Conservation (phyloP, 257 asterid species). For the Solanum habrochaites region DNA sequence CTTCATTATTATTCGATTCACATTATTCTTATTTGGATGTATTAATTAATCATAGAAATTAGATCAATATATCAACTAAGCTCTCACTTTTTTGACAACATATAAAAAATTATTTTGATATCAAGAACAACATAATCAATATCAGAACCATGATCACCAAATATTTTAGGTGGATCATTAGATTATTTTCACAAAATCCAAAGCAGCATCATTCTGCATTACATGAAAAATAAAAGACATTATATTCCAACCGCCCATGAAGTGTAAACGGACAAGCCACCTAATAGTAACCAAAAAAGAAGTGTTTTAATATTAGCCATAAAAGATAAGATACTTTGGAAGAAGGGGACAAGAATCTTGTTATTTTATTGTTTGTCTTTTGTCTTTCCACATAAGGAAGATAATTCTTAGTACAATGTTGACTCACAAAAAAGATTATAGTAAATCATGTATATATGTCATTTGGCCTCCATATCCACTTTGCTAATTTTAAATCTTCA, state of each 20-base stretch:
- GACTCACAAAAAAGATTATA: not conserved
- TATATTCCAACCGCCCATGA: not conserved
- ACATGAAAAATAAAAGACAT: not conserved
- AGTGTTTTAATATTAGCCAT: not conserved
- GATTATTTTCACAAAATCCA: not conserved
- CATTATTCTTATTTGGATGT: not conserved
- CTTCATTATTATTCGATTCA: not conserved
- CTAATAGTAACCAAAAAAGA: not conserved
- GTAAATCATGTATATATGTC: not conserved
- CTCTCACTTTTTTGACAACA: not conserved
- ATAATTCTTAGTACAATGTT: not conserved
- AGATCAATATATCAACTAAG: not conserved
- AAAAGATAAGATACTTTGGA: not conserved
- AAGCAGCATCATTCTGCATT: not conserved
- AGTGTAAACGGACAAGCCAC: not conserved
- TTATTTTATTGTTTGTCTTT: not conserved
- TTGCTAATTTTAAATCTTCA: not conserved
- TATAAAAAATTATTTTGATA: not conserved
- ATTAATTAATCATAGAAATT: not conserved
- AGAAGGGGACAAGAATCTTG: not conserved
- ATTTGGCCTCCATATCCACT: conserved; percentile 11
- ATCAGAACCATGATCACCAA: not conserved
- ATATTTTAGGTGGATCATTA: not conserved
- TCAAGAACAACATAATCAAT: not conserved
- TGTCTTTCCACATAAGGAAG: conserved; percentile 5